phyloP scores from a whole-genome alignment of 2,329 filamentous ascomycete genomes.

The Penicillium glabrum region DNA sequence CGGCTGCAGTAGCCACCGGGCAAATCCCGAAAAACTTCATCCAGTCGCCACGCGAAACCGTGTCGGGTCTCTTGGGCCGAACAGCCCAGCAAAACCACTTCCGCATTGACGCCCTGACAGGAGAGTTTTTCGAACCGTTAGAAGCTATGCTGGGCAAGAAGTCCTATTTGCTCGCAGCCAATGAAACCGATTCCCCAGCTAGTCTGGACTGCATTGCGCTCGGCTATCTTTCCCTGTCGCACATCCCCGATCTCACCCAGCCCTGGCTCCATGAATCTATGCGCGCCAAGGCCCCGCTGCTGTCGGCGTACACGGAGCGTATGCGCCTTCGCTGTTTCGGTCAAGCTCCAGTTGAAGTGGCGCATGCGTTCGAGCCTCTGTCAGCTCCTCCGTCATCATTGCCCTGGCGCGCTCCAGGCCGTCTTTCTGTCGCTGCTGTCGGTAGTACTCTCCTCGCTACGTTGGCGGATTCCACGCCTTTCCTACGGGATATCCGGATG shows the following conservation, averaged over 20 bases:
- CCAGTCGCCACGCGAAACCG: slow-evolving; percentile 57
- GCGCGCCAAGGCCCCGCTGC: slow-evolving; percentile 46
- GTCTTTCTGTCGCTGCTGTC: slow-evolving; percentile 31
- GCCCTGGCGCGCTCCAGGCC: slow-evolving; percentile 38
- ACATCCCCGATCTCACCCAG: slow-evolving; percentile 61
- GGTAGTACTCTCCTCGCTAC: slow-evolving; percentile 36
- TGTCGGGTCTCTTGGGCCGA: slow-evolving; percentile 61
- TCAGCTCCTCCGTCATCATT: slow-evolving; percentile 21
- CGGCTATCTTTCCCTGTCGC: slow-evolving; percentile 76
- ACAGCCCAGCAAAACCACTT: slow-evolving; percentile 74
- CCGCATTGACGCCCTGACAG: slow-evolving; percentile 70
- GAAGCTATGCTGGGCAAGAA: slow-evolving; percentile 61
- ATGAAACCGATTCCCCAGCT: slow-evolving; percentile 49
- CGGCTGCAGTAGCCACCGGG: slow-evolving; percentile 38
- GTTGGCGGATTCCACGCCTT: slow-evolving; percentile 38
- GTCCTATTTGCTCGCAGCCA: slow-evolving; percentile 53
- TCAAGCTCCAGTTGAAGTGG: slow-evolving; percentile 15
- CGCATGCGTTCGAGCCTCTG: slow-evolving; percentile 22
- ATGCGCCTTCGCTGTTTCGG: slow-evolving; percentile 42
- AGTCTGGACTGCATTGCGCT: slow-evolving; percentile 77
- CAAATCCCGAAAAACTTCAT: slow-evolving; percentile 52
- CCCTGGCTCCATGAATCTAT: slow-evolving; percentile 63
- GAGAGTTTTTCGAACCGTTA: slow-evolving; percentile 70
- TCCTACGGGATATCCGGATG: slow-evolving; percentile 36
- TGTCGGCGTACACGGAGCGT: slow-evolving; percentile 48